Percentiles rank a stretch among this genome's conserved stretches.
phyloP scores from a whole-genome alignment of 1,284 basidiomycete genomes.

The Xerocomus minutiporus region DNA sequence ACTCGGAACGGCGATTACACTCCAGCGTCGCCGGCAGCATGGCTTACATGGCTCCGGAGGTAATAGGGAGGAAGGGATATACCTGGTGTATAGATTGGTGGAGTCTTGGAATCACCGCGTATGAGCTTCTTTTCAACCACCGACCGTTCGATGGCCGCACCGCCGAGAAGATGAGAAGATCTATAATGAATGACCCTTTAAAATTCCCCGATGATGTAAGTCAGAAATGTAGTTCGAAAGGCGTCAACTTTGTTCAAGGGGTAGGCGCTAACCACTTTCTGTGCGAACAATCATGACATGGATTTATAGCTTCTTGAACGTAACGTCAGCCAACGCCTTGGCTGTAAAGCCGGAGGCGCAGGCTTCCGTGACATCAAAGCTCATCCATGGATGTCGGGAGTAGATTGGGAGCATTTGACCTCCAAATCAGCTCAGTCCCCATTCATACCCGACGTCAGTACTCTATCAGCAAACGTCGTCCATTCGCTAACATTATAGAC shows the following conservation, averaged over 20 bases:
- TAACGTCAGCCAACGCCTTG: slow-evolving; percentile 75
- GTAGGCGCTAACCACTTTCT: slow-evolving; percentile 37
- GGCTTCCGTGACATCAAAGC: slow-evolving; percentile 72
- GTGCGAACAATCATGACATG: slow-evolving; percentile 18
- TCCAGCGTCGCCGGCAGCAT: slow-evolving; percentile 94
- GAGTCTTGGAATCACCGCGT: slow-evolving; percentile 87
- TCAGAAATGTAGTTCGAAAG: slow-evolving; percentile 42
- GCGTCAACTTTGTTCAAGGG: slow-evolving; percentile 42
- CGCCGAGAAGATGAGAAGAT: slow-evolving; percentile 77
- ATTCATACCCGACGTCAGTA: slow-evolving; percentile 86
- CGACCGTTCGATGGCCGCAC: slow-evolving; percentile 89
- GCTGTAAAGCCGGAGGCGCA: slow-evolving; percentile 65
- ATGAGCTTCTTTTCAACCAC: slow-evolving; percentile 83
- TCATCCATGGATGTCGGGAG: slow-evolving; percentile 81
- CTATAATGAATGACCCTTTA: slow-evolving; percentile 69
- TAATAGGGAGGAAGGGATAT: slow-evolving; percentile 75
- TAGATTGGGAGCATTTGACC: slow-evolving; percentile 80
- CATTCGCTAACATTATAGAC: slow-evolving; percentile 13
- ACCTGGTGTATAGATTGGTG: slow-evolving; percentile 93
- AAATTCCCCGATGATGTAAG: slow-evolving; percentile 57
- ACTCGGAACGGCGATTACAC: slow-evolving; percentile 79
- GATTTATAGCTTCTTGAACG: slow-evolving; percentile 74
- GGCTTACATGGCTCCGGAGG: slow-evolving; percentile 99
- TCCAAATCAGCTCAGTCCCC: slow-evolving; percentile 77
- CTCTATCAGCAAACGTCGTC: not conserved